phyloP scores from a whole-genome alignment of 75 land plant genomes.

The Selaginella tamariscina region DNA sequence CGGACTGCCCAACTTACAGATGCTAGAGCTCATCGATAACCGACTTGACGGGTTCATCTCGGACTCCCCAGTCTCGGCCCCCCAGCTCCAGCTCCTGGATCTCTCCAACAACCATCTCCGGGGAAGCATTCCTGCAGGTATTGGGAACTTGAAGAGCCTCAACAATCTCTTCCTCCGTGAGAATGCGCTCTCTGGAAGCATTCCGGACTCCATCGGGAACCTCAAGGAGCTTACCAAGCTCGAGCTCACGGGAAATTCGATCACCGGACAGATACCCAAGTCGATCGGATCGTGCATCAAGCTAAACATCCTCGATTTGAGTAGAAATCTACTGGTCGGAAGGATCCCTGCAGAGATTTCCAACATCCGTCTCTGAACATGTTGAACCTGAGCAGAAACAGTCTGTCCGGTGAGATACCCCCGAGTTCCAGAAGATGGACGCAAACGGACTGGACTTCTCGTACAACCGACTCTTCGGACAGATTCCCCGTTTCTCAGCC shows the following conservation, averaged over 20 bases:
- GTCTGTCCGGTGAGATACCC: slow-evolving; percentile 4
- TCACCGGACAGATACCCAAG: not conserved
- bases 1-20: slow-evolving; percentile 11
- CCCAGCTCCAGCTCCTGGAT: not conserved
- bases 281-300: not conserved
- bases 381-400: not conserved
- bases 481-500: not conserved
- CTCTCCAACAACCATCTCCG: not conserved
- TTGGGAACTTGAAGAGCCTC: not conserved
- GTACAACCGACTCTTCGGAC: not conserved
- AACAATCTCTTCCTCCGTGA: not conserved
- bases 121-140: not conserved
- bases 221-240: not conserved
- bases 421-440: not conserved
- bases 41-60: not conserved
- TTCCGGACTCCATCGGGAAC: not conserved
- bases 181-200: not conserved
- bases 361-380: not conserved
- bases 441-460: slow-evolving; percentile 7
- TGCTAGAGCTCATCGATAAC: slow-evolving; percentile 10
- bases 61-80: not conserved
- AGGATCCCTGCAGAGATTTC: not conserved
- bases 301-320: not conserved
- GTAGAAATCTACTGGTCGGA: not conserved
- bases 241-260: not conserved